Conservation (phyloP, 495 filamentous ascomycete species). For the Eremomyces bilateralis region DNA sequence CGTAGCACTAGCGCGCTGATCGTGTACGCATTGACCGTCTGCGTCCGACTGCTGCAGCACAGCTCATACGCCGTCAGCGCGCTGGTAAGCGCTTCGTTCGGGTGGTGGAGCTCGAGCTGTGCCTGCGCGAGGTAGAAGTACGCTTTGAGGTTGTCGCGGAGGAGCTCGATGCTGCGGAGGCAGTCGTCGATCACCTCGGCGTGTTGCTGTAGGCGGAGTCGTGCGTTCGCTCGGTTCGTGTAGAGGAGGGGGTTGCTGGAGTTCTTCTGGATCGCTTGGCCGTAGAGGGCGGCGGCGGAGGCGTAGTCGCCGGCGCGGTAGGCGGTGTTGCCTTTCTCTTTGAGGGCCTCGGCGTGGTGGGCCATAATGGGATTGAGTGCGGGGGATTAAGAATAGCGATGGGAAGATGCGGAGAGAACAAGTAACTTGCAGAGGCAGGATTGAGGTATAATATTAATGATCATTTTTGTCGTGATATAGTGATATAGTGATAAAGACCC, state of each 20-base stretch:
- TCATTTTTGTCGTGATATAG: too few species aligned
- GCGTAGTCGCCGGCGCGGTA: conserved; percentile 38
- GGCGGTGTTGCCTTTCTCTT: conserved; percentile 18
- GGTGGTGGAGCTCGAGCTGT: conserved; percentile 49
- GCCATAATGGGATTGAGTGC: too few species aligned
- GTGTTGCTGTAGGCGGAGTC: conserved; percentile 48
- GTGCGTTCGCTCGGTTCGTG: conserved; percentile 79
- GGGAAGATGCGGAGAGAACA: too few species aligned
- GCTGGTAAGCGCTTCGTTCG: conserved; percentile 49
- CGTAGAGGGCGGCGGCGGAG: conserved; percentile 58
- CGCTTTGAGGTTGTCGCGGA: conserved; percentile 52
- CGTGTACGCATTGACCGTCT: conserved; percentile 25
- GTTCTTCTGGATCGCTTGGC: conserved; percentile 54
- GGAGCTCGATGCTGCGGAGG: conserved; percentile 43
- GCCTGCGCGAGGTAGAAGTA: conserved; percentile 69
- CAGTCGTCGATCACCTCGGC: conserved; percentile 68
- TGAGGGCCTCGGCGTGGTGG: conserved; percentile 19
- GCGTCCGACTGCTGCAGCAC: conserved; percentile 27
- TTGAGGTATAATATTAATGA: too few species aligned
- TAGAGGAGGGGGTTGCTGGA: conserved; percentile 38
- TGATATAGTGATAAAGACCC: too few species aligned
- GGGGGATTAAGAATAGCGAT: too few species aligned
- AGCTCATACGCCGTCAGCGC: conserved; percentile 53
- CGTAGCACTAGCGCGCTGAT: conserved; percentile 39
- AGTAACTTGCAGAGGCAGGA: too few species aligned